Base-by-base conservation (phyloP, 31 red algal species). In the Odonthalia washingtoniensis region DNA sequence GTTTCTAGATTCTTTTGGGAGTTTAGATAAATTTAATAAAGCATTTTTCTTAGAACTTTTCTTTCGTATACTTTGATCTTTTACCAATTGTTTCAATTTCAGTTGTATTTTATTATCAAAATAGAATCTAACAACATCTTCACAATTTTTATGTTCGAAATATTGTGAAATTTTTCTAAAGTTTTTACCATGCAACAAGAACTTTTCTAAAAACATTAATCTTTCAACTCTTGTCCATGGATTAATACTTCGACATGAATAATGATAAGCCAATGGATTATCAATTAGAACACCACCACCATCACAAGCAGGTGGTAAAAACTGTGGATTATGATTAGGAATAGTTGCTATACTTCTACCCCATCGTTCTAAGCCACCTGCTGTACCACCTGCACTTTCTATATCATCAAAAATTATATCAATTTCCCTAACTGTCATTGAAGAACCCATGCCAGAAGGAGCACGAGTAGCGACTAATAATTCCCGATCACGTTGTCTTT, bases 191-290 rank as follows among this genome's bases (percentile, higher is more conserved):
- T 94, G 89, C 36, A 81, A 69, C 36, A 88, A 67, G 52, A 89
- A 98, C 88, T 95, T 96, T 35, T 93, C 89, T 43, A 98, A 65
- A 67, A 98, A 98, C 39, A 95, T 40, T 24, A 83, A 45, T 32
- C 91, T 85, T 81, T 98, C 97, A n/a, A 77, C 87, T 43, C 75
- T 46, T 3, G 94, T 94, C 97, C 97, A 98, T 18, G 97, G 97
- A 83, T 98, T 98, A 46, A 96, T 83, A 68, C 84, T 75, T 33
- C 87, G 86, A 31, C 83, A 46, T 9, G 31, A 34, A 53, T 89
- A 91, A 76, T 92, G 78, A 37, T 90, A 89, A 1, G 87, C 82
- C 4, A 94, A 67, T 14, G 95, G 91, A 69, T 97, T 89, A 57
- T 89, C 78, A 36, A 97, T 84, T 12, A 86, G 74, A 17, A 94